Evolutionary conservation across 2,329 filamentous ascomycete species (phyloP), one percentile per base, ranked within the genome.

Genomic region (Penicillium corylophilum): DNA sequence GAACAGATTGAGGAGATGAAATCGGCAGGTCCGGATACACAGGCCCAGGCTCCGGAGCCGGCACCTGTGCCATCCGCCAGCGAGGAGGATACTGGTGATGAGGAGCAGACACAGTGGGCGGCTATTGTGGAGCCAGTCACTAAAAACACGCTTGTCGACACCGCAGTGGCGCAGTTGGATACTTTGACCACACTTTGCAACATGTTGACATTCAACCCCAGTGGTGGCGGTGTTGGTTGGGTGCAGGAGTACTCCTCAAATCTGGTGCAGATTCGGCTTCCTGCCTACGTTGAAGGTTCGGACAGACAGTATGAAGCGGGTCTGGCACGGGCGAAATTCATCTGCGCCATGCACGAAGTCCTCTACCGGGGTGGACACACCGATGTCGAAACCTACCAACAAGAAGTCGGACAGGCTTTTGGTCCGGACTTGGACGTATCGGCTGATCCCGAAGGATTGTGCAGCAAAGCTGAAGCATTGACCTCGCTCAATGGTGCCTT

Each of bases 51-150:
- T 31, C 49, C 49, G 9, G 52, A 57, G 47, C 40, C 52, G 29
- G 40, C 45, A 16, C 43, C 31, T 39, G 62, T 47, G 54, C 52
- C 46, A 20, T 46, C 42, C 5, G 55, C 18, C 9, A 39, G 40
- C 10, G 36, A 57, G 38, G 24, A 48, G 8, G 57, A 53, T 22
- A 48, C 60, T 5, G 22, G 51, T 24, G 52, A 56, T 2, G 59
- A 66, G 15, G 50, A 60, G n/a, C 62, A 80, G 33, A 84, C 84
- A 53, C 80, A 86, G 61, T 88, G 84, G 80, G 85, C 84, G 16
- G 81, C 78, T 3, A 78, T 90, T n/a, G 77, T 87, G 48, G 84
- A 87, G 56, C 83, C 86, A 0, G 74, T 88, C 23, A 87, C 85
- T 1, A 79, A 82, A 23, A 77, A 79, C 43, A 83, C 83, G 1